A percentile compares a stretch with the other conserved stretches of the same genome.
Conservation (phyloP, 2,329 filamentous ascomycete species). For the Diplocarpon mali region DNA sequence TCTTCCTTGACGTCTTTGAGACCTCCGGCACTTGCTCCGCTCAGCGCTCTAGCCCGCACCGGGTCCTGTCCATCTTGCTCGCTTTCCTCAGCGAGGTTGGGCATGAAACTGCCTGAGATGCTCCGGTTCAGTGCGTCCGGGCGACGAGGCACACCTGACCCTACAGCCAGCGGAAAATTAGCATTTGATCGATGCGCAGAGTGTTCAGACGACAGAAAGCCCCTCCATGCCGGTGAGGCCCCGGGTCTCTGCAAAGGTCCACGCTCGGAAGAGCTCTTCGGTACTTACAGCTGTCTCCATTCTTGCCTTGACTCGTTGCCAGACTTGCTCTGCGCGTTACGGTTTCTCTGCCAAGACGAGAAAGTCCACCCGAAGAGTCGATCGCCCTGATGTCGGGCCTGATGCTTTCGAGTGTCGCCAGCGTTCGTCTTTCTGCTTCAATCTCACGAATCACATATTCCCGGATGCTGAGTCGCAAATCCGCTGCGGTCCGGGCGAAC, state of each 20-base stretch:
- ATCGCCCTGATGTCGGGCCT: slow-evolving; percentile 88
- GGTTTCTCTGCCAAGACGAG: slow-evolving; percentile 76
- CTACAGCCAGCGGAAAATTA: slow-evolving; percentile 29
- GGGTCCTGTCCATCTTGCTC: slow-evolving; percentile 37
- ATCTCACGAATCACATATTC: slow-evolving; percentile 94
- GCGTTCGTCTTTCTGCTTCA: slow-evolving; percentile 82
- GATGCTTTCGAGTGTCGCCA: slow-evolving; percentile 87
- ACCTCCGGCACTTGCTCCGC: slow-evolving; percentile 29
- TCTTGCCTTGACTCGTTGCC: slow-evolving; percentile 83
- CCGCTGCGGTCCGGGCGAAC: slow-evolving; percentile 78
- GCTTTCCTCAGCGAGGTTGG: slow-evolving; percentile 53
- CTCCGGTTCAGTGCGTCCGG: slow-evolving; percentile 67
- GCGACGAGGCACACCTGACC: slow-evolving; percentile 81
- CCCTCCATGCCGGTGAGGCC: too few species aligned
- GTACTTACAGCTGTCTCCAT: slow-evolving; percentile 61
- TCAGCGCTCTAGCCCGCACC: slow-evolving; percentile 23
- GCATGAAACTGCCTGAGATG: slow-evolving; percentile 60
- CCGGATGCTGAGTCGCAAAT: slow-evolving; percentile 71
- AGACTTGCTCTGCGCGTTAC: slow-evolving; percentile 59
- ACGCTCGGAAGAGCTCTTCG: not conserved
- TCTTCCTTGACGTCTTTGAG: slow-evolving; percentile 59
- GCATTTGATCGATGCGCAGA: not conserved
- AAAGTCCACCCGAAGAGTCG: slow-evolving; percentile 81
- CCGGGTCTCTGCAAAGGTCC: too few species aligned
- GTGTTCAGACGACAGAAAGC: not conserved